phyloP scores from a whole-genome alignment of 352 stramenopile genomes.

The Globisporangium viniferum region DNA sequence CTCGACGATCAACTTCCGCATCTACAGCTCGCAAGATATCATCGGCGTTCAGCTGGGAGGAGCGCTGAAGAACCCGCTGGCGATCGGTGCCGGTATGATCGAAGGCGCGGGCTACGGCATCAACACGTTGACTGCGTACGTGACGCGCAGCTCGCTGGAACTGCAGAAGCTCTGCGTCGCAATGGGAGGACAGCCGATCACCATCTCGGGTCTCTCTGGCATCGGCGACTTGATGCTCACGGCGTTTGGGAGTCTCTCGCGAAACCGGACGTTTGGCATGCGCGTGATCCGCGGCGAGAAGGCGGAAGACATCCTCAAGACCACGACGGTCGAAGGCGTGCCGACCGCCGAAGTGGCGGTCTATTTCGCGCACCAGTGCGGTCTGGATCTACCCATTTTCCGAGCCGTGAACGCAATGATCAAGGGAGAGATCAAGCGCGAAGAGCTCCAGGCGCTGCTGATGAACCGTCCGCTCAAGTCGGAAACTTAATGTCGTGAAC shows the following conservation, averaged over 20 bases:
- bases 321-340: slow-evolving; percentile 92
- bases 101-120: slow-evolving; percentile 95
- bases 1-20: slow-evolving; percentile 90
- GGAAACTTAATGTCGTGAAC: slow-evolving; percentile 40
- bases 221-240: slow-evolving; percentile 96
- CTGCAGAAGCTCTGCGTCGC: slow-evolving; percentile 94
- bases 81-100: slow-evolving; percentile 96
- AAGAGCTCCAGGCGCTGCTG: slow-evolving; percentile 69
- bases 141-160: slow-evolving; percentile 95
- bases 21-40: slow-evolving; percentile 93
- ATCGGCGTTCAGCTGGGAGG: slow-evolving; percentile 96
- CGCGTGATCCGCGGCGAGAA: slow-evolving; percentile 90
- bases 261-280: slow-evolving; percentile 95
- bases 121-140: slow-evolving; percentile 93
- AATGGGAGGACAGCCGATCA: slow-evolving; percentile 93
- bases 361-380: slow-evolving; percentile 88
- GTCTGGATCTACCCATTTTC: slow-evolving; percentile 91
- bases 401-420: slow-evolving; percentile 82
- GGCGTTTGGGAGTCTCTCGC: slow-evolving; percentile 93
- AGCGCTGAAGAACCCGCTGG: slow-evolving; percentile 98
- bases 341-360: slow-evolving; percentile 93
- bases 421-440: slow-evolving; percentile 71
- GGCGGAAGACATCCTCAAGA: slow-evolving; percentile 92
- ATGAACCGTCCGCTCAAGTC: slow-evolving; percentile 83
- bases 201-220: slow-evolving; percentile 92